A percentile compares a stretch with the other conserved stretches of the same genome.
Conservation (phyloP, 2,329 filamentous ascomycete genomes). For the Colletotrichum kahawae region DNA sequence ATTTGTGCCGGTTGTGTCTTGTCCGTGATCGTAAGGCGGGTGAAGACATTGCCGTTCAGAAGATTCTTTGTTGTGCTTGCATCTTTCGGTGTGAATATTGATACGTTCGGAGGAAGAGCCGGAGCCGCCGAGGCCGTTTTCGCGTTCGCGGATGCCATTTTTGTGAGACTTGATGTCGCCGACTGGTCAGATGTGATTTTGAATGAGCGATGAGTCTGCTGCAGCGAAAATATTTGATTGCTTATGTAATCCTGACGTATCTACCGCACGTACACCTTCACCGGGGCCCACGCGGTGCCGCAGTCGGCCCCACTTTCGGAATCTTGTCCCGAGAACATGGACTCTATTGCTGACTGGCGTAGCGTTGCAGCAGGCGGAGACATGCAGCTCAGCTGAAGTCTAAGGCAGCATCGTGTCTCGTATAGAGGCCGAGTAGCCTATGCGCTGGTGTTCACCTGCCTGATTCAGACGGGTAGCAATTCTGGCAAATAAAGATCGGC, state of each 20-base stretch:
- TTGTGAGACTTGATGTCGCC: neutral
- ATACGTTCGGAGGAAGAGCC: conserved; percentile 25
- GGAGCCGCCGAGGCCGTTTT: neutral
- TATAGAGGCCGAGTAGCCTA: neutral
- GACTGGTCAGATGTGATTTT: neutral
- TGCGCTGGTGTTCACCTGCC: neutral
- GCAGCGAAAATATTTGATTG: neutral
- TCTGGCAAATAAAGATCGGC: neutral
- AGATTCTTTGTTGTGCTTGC: conserved; percentile 12
- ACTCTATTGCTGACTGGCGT: neutral
- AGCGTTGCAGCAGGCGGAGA: neutral
- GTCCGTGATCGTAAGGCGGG: conserved; percentile 23
- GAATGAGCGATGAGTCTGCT: neutral
- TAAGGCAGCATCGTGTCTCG: neutral
- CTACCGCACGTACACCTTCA: neutral
- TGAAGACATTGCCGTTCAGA: conserved; percentile 22
- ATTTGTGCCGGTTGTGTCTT: conserved; percentile 20
- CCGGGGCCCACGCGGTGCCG: neutral
- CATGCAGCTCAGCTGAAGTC: neutral
- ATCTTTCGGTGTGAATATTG: conserved; percentile 23
- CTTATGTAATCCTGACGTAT: neutral
- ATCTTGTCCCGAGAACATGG: neutral
- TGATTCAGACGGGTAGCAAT: neutral
- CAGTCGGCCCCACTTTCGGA: neutral
- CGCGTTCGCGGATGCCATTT: neutral